A percentile compares a stretch with the other conserved stretches of the same genome.
Conservation (phyloP, 768 basidiomycete genomes). For the Leccinellum luteum region DNA sequence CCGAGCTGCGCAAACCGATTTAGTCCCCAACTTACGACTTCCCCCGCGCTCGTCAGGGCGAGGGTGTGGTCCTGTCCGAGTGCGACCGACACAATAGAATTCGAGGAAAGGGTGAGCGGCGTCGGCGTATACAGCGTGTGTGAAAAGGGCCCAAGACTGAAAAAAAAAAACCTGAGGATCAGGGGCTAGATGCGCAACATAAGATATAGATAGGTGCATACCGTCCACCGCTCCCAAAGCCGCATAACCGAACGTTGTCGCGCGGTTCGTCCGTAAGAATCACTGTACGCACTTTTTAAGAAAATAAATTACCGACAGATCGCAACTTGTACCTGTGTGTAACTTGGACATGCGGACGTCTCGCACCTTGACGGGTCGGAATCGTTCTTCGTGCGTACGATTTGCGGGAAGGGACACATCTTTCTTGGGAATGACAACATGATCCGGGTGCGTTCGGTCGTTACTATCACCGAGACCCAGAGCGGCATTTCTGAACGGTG, state of each 20-base stretch:
- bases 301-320: not conserved
- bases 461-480: conserved; percentile 81
- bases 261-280: conserved; percentile 73
- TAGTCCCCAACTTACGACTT: conserved; percentile 87
- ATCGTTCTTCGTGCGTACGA: too few relatives aligned
- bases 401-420: conserved; percentile 10
- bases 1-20: conserved; percentile 90
- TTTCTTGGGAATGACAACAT: conserved; percentile 47
- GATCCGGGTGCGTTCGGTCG: conserved; percentile 79
- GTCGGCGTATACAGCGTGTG: conserved; percentile 78
- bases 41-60: conserved; percentile 74
- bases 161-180: conserved; percentile 1
- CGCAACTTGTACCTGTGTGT: conserved; percentile 59
- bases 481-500: conserved; percentile 65
- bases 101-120: conserved; percentile 54
- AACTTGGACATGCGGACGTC: conserved; percentile 82
- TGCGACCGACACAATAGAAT: conserved; percentile 64
- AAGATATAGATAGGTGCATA: conserved; percentile 31
- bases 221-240: conserved; percentile 88
- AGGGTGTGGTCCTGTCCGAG: conserved; percentile 95
- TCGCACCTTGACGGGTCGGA: conserved; percentile 60
- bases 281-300: not conserved
- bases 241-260: conserved; percentile 85
- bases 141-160: conserved; percentile 67
- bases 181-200: not conserved